Percentiles rank a stretch among this genome's conserved stretches.
Conservation (phyloP, 176 grass and related monocot genomes). For the Carex cristatella region DNA sequence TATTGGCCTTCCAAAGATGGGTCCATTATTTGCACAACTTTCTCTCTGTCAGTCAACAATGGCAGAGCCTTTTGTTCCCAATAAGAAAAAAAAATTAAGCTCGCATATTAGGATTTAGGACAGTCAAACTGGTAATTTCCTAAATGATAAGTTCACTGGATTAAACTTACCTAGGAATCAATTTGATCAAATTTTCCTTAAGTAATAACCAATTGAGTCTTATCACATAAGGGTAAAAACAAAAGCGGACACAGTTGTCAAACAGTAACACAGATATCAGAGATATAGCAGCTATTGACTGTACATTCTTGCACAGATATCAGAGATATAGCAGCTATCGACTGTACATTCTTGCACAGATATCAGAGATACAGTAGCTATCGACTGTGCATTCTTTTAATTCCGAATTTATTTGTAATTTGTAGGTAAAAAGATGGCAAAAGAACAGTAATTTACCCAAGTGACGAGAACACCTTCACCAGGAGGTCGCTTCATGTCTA, state of each 20-base stretch:
- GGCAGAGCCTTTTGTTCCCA: constrained; percentile 58
- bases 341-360: neutral
- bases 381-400: neutral
- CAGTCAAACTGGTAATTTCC: neutral
- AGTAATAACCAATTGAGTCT: neutral
- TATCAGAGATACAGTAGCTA: neutral
- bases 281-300: no score
- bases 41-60: constrained; percentile 79
- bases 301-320: neutral
- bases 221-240: neutral
- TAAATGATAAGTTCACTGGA: neutral
- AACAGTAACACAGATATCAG: neutral
- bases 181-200: neutral
- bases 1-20: constrained; percentile 95
- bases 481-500: constrained; percentile 83
- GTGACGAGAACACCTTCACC: constrained; percentile 86
- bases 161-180: neutral
- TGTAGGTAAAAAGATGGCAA: neutral
- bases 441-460: constrained; percentile 51
- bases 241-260: neutral
- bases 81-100: constrained; percentile 15
- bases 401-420: neutral
- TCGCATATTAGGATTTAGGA: neutral
- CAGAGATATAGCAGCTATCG: no score
- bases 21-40: constrained; percentile 84